Percentiles rank a stretch among this genome's conserved stretches.
These are phyloP conservation scores for Dendrobium nobile DNA, from an alignment of 106 monocot genomes.

Conservation along the genomic window DNA sequence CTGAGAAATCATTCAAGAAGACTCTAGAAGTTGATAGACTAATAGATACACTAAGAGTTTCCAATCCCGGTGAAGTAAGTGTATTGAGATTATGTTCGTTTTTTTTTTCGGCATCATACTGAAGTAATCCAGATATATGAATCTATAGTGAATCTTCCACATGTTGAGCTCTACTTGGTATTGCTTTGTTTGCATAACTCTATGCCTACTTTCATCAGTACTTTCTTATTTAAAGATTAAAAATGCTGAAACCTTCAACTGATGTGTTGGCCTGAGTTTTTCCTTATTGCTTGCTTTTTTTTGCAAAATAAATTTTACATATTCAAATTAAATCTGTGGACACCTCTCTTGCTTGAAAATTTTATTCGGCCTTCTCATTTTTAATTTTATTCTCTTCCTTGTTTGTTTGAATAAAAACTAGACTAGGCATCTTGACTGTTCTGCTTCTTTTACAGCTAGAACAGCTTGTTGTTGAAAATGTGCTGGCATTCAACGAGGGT, in stretches of 20 bases:
- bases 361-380: background rate
- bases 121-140: background rate
- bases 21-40: slow-evolving; percentile 80
- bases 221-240: background rate
- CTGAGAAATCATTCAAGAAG: slow-evolving; percentile 81
- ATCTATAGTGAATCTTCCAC: no score
- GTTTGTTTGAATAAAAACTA: background rate
- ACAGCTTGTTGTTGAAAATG: slow-evolving; percentile 84
- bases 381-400: background rate
- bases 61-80: slow-evolving; percentile 80
- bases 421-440: background rate
- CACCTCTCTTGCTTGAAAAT: background rate
- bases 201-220: background rate
- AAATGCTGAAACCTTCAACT: background rate
- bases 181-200: background rate
- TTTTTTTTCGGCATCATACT: background rate
- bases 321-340: background rate
- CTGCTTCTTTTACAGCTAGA: slow-evolving; percentile 48
- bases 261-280: background rate
- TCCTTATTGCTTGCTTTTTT: background rate
- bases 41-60: slow-evolving; percentile 74
- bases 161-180: background rate
- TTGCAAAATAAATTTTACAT: background rate
- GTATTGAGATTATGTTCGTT: background rate
- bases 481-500: slow-evolving; percentile 62